Evolutionary conservation across 208 protist species (phyloP).

Genomic region (Angomonas ambiguus): DNA sequence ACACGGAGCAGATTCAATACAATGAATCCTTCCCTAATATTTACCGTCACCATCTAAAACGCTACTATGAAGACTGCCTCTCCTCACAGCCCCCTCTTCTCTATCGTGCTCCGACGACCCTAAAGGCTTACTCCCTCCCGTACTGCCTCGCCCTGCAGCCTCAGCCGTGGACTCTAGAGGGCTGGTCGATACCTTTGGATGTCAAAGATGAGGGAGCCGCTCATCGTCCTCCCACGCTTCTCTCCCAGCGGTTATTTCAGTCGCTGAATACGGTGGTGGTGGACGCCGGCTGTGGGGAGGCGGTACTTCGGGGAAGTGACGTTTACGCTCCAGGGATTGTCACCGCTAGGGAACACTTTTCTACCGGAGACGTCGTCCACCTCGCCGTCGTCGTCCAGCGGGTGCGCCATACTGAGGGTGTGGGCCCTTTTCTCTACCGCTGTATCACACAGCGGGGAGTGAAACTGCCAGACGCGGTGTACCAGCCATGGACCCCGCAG

Average conservation of each 20-base stretch:
- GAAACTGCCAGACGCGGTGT: not conserved
- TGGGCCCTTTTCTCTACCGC: not conserved
- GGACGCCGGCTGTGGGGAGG: constrained; percentile 73
- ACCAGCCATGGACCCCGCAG: not conserved
- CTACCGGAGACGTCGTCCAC: constrained; percentile 20
- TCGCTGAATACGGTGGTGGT: constrained; percentile 47
- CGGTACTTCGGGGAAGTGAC: constrained; percentile 83
- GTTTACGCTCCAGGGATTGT: constrained; percentile 75
- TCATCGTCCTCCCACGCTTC: not conserved
- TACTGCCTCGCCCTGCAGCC: constrained; percentile 13
- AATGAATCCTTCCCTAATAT: too few species aligned
- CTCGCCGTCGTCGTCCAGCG: constrained; percentile 25
- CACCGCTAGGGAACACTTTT: constrained; percentile 21
- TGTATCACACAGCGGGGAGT: not conserved
- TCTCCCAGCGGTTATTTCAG: not conserved
- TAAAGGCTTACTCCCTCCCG: constrained; percentile 11
- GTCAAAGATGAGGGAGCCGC: too few species aligned
- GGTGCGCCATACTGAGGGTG: not conserved
- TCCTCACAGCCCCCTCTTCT: not conserved
- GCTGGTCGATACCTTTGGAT: not conserved
- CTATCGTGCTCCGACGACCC: not conserved
- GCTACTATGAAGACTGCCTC: too few species aligned
- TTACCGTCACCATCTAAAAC: too few species aligned
- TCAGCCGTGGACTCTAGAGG: not conserved
- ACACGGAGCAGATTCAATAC: too few species aligned